Conservation (phyloP, 2,329 filamentous ascomycete species). For the Fonsecaea erecta region DNA sequence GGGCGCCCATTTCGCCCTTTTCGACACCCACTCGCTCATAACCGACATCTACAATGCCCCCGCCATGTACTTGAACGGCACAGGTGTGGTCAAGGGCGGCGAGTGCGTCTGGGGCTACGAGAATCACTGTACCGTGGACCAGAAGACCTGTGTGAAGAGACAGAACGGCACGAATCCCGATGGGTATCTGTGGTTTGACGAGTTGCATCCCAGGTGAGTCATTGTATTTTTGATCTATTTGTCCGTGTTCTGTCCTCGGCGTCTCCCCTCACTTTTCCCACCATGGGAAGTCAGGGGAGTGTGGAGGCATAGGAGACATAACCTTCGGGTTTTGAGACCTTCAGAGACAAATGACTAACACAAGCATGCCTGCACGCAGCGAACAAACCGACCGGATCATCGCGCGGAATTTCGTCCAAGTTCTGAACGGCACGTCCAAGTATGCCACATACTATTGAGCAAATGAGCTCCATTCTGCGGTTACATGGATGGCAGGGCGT, state of each 20-base stretch:
- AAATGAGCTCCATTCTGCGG: neutral
- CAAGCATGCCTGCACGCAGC: slow-evolving; percentile 9
- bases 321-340: neutral
- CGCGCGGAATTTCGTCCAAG: slow-evolving; percentile 61
- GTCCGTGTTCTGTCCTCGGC: neutral
- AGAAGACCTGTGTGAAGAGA: slow-evolving; percentile 44
- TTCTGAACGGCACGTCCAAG: slow-evolving; percentile 54
- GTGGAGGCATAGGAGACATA: neutral
- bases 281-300: neutral
- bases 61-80: slow-evolving; percentile 63
- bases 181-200: slow-evolving; percentile 49
- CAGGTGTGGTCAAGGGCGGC: slow-evolving; percentile 65
- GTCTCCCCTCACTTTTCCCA: neutral
- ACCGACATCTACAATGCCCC: slow-evolving; percentile 63
- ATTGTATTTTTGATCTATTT: neutral
- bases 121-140: slow-evolving; percentile 56
- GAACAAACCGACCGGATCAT: slow-evolving; percentile 65
- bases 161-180: slow-evolving; percentile 29
- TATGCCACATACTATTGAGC: slow-evolving; percentile 37
- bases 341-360: neutral
- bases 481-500: neutral
- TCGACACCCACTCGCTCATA: slow-evolving; percentile 64
- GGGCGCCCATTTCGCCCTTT: slow-evolving; percentile 66
- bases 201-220: slow-evolving; percentile 66
- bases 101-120: slow-evolving; percentile 65